Evolutionary conservation across 2,329 filamentous ascomycete genomes (phyloP).

Genomic region (Beauveria rudraprayagi): DNA sequence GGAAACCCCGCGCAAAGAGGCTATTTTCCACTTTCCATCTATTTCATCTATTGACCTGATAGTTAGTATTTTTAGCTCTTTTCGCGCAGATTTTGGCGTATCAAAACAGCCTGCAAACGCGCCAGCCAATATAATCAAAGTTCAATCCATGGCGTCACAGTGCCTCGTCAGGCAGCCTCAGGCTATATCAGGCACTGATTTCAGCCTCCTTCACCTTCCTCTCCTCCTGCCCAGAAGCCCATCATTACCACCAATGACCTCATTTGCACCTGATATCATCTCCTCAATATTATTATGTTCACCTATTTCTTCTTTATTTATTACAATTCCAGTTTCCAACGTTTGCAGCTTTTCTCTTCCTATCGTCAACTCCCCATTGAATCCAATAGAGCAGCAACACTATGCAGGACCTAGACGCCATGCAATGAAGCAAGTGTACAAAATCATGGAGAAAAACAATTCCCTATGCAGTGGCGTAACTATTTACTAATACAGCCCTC

Average conservation of each 20-base stretch:
- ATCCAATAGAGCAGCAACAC: constrained; percentile 1
- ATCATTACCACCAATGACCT: neutral
- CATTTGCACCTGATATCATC: too few species aligned
- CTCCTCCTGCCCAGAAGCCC: neutral
- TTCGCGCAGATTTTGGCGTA: too few species aligned
- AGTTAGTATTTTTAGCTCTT: too few species aligned
- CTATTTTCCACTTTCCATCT: too few species aligned
- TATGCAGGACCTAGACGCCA: neutral
- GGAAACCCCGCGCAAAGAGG: too few species aligned
- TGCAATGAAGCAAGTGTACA: neutral
- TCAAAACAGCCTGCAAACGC: too few species aligned
- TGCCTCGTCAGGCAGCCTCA: neutral
- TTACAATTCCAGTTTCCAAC: neutral
- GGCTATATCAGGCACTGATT: neutral
- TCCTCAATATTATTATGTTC: neutral
- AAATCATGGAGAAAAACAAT: neutral
- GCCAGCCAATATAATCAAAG: too few species aligned
- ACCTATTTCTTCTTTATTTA: neutral
- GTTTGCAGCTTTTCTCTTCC: neutral
- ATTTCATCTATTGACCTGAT: too few species aligned
- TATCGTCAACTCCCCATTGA: neutral
- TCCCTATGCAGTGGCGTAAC: neutral
- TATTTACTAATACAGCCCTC: constrained; percentile 6
- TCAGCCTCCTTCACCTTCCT: neutral
- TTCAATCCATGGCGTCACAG: neutral